phyloP scores from a whole-genome alignment of 352 stramenopile genomes.

The Phytophthora crassamura region DNA sequence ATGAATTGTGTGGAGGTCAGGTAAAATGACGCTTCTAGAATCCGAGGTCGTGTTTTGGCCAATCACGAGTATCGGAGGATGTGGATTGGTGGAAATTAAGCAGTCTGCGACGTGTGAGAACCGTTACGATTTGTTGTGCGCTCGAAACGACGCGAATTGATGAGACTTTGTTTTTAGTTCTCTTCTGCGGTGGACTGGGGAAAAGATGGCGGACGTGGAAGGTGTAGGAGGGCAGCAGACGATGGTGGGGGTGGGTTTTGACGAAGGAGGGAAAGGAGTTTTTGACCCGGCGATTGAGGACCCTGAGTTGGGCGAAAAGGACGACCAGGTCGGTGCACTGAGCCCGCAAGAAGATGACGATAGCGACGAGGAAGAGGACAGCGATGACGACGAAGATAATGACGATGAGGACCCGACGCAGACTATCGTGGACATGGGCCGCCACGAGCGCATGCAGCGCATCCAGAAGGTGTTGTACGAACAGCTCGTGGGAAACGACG shows the following conservation, averaged over 20 bases:
- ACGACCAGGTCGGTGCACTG: background rate
- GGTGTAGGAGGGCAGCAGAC: background rate
- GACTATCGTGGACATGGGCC: conserved; percentile 85
- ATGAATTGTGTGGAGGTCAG: conserved; percentile 39
- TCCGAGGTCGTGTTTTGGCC: conserved; percentile 6
- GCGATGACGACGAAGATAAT: conserved; percentile 58
- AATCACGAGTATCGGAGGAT: conserved; percentile 1
- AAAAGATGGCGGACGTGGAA: conserved; percentile 21
- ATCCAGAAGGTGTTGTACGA: conserved; percentile 88
- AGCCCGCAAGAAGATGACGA: conserved; percentile 36
- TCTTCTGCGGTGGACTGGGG: background rate
- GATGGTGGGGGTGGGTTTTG: background rate
- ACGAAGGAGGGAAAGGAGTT: background rate
- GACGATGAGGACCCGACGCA: conserved; percentile 72
- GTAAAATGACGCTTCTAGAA: conserved; percentile 35
- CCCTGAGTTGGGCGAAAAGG: conserved; percentile 9
- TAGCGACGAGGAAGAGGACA: conserved; percentile 46
- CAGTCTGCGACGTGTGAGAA: conserved; percentile 44
- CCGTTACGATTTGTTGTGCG: conserved; percentile 17
- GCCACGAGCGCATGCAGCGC: conserved; percentile 81
- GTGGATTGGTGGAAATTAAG: conserved; percentile 14
- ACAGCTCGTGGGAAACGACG: conserved; percentile 78
- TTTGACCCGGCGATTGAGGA: conserved; percentile 18
- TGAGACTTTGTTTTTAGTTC: background rate
- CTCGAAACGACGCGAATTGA: conserved; percentile 29